Evolutionary conservation across 2,329 filamentous ascomycete species (phyloP).

Genomic region (Botrytis hyacinthi): DNA sequence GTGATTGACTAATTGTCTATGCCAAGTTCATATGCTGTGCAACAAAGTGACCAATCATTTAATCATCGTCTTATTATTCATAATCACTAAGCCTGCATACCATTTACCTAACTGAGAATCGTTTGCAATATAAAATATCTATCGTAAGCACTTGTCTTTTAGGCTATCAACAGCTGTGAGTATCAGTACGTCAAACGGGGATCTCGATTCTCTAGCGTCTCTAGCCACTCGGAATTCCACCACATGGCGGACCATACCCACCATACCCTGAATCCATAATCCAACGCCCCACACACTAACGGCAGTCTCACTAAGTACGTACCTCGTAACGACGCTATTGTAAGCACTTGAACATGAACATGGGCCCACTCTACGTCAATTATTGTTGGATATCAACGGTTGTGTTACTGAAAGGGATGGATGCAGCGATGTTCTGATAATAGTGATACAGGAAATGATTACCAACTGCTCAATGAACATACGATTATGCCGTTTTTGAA

Average conservation of each 20-base stretch:
- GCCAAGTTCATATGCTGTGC: neutral
- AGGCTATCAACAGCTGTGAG: neutral
- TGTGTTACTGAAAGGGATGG: neutral
- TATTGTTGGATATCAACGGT: neutral
- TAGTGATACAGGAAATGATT: neutral
- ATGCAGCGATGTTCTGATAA: neutral
- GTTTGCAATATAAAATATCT: neutral
- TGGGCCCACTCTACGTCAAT: neutral
- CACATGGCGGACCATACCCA: neutral
- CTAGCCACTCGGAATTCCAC: neutral
- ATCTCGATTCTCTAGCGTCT: neutral
- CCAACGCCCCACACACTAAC: neutral
- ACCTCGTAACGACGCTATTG: neutral
- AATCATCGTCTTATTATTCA: neutral
- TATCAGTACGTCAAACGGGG: neutral
- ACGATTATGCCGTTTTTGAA: neutral
- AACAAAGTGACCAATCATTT: neutral
- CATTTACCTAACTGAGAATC: neutral
- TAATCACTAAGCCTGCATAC: neutral
- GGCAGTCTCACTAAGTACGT: neutral
- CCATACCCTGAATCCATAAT: neutral
- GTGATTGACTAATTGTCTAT: neutral
- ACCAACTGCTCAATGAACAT: neutral
- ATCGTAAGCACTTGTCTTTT: neutral
- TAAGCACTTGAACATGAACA: neutral